phyloP scores from a whole-genome alignment of 208 protist genomes.

The Tritrichomonas musculus region DNA sequence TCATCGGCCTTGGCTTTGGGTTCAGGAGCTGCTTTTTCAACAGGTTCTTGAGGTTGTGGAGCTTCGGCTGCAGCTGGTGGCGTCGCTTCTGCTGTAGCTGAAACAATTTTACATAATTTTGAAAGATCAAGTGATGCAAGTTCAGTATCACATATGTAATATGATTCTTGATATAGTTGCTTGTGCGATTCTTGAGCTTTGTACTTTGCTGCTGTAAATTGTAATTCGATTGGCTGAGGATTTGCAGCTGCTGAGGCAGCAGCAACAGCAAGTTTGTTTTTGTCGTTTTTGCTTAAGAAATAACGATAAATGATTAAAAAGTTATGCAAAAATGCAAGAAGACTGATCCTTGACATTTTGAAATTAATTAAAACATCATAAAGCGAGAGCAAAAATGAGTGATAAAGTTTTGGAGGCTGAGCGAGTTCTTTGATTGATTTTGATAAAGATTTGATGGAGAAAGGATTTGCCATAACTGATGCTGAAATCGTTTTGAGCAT shows the following conservation, averaged over 20 bases:
- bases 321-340: not conserved
- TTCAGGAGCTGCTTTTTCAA: too few species aligned
- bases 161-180: not conserved
- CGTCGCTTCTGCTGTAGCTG: too few species aligned
- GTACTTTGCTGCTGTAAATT: not conserved
- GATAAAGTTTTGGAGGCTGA: not conserved
- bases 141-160: not conserved
- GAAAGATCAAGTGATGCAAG: not conserved
- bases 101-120: not conserved
- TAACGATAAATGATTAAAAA: not conserved
- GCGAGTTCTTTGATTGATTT: not conserved
- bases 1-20: too few species aligned
- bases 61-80: too few species aligned
- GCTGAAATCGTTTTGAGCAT: not conserved
- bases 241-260: not conserved
- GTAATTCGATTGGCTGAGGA: not conserved
- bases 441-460: not conserved
- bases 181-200: not conserved
- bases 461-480: not conserved
- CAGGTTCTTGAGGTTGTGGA: too few species aligned
- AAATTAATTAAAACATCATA: not conserved
- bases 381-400: not conserved
- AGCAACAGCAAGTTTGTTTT: not conserved
- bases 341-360: not conserved
- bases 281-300: not conserved